Percentiles rank a stretch among this genome's conserved stretches.
phyloP scores from a whole-genome alignment of 495 filamentous ascomycete species.

The Hypoxylon crocopeplum region DNA sequence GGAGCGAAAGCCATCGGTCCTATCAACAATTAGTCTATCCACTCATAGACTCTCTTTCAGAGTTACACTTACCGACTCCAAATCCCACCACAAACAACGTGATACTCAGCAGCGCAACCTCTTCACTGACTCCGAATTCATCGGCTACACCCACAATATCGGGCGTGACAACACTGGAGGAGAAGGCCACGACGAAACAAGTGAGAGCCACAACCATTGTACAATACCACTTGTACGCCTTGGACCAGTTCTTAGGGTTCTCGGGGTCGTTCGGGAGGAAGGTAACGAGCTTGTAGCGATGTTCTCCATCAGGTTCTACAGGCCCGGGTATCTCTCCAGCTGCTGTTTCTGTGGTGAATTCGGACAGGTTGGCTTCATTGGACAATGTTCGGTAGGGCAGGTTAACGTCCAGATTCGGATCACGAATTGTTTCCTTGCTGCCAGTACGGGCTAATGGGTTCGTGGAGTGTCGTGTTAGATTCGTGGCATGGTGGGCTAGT shows the following conservation, averaged over 20 bases:
- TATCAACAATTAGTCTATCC: constrained; percentile 43
- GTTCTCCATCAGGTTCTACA: constrained; percentile 56
- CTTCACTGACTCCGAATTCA: constrained; percentile 67
- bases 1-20: constrained; percentile 83
- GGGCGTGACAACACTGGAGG: constrained; percentile 70
- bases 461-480: constrained; percentile 5
- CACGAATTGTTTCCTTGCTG: constrained; percentile 28
- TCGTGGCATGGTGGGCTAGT: constrained; percentile 15
- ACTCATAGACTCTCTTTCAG: background rate
- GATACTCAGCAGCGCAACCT: constrained; percentile 71
- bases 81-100: constrained; percentile 82
- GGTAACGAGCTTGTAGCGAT: constrained; percentile 74
- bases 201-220: constrained; percentile 70
- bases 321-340: constrained; percentile 68
- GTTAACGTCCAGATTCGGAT: constrained; percentile 50
- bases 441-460: constrained; percentile 19
- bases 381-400: constrained; percentile 70
- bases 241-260: constrained; percentile 74
- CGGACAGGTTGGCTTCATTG: constrained; percentile 63
- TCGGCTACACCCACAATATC: constrained; percentile 66
- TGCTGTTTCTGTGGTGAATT: constrained; percentile 68
- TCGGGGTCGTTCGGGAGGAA: constrained; percentile 70
- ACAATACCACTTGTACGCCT: constrained; percentile 68
- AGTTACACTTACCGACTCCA: constrained; percentile 65
- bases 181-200: constrained; percentile 71